These are phyloP conservation scores for Aureobasidium leucospermi DNA, from an alignment of 2,329 filamentous ascomycete species.

Conservation along the genomic window DNA sequence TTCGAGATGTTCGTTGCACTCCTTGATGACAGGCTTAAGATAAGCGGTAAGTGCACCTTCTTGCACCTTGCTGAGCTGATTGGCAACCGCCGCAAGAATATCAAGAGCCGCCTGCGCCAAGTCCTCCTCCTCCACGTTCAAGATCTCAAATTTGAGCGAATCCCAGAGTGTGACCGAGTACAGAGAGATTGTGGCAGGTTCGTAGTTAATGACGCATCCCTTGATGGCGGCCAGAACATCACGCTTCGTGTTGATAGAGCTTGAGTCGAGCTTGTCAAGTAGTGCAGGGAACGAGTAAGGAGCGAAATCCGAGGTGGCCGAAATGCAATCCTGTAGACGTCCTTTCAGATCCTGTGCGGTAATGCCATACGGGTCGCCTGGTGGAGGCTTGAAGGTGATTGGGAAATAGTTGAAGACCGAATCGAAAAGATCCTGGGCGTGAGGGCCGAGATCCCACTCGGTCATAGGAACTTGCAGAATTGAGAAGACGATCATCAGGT, in stretches of 20 bases:
- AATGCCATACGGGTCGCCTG: constrained; percentile 62
- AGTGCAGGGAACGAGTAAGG: constrained; percentile 60
- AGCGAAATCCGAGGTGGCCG: constrained; percentile 56
- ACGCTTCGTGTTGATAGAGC: constrained; percentile 61
- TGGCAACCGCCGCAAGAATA: constrained; percentile 48
- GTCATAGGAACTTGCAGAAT: constrained; percentile 59
- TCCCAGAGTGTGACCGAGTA: constrained; percentile 63
- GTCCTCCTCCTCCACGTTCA: constrained; percentile 60
- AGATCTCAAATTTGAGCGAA: constrained; percentile 60
- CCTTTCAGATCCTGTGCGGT: constrained; percentile 62
- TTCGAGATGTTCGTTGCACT: constrained; percentile 60
- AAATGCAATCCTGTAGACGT: constrained; percentile 56
- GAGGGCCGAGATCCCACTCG: constrained; percentile 57
- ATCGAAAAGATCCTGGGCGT: constrained; percentile 58
- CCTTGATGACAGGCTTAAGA: constrained; percentile 55
- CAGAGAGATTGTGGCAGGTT: constrained; percentile 50
- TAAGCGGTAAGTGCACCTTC: constrained; percentile 46
- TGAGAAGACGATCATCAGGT: constrained; percentile 64
- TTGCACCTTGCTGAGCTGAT: constrained; percentile 45
- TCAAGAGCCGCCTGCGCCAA: constrained; percentile 53
- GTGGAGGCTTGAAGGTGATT: constrained; percentile 62
- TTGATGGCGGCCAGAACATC: constrained; percentile 58
- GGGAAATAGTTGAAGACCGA: constrained; percentile 66
- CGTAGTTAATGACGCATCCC: constrained; percentile 54
- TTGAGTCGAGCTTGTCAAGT: constrained; percentile 62